These are phyloP conservation scores for Choanephora cucurbitarum DNA, from an alignment of 371 early-diverging fungal genomes.

Conservation along the genomic window DNA sequence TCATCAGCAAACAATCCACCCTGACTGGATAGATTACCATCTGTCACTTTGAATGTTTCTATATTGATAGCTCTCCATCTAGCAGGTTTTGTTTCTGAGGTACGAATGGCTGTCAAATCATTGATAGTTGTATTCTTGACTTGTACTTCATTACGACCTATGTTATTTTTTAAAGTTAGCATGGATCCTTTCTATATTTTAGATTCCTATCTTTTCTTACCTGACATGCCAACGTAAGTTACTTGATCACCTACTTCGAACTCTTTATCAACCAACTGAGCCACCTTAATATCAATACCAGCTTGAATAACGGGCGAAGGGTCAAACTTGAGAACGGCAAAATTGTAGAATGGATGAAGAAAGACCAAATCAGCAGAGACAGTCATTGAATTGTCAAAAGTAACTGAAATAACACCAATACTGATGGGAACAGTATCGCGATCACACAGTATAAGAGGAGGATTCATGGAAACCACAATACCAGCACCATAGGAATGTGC, in stretches of 20 bases:
- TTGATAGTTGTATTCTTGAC: slow-evolving; percentile 59
- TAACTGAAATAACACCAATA: slow-evolving; percentile 30
- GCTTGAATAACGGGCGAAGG: slow-evolving; percentile 61
- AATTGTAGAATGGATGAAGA: slow-evolving; percentile 84
- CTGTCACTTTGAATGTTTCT: slow-evolving; percentile 77
- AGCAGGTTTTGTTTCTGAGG: slow-evolving; percentile 60
- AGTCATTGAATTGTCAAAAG: slow-evolving; percentile 49
- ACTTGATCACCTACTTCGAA: slow-evolving; percentile 66
- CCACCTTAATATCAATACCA: slow-evolving; percentile 52
- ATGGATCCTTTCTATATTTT: no score
- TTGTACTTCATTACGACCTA: slow-evolving; percentile 48
- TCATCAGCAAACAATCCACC: slow-evolving; percentile 76
- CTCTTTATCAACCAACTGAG: slow-evolving; percentile 43
- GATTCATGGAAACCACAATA: slow-evolving; percentile 68
- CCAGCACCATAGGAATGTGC: slow-evolving; percentile 61
- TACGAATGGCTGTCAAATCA: slow-evolving; percentile 58
- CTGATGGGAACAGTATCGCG: slow-evolving; percentile 78
- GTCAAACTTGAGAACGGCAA: slow-evolving; percentile 78
- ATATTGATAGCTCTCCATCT: slow-evolving; percentile 75
- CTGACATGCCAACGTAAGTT: slow-evolving; percentile 59
- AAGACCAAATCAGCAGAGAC: slow-evolving; percentile 72
- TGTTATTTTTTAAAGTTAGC: no score
- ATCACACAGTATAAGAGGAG: slow-evolving; percentile 74
- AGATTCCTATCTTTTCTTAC: no score
- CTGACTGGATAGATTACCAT: slow-evolving; percentile 50